Evolutionary conservation across 495 filamentous ascomycete species (phyloP), one percentile per base, ranked within the genome.

Genomic region (Aspergillus campestris): DNA sequence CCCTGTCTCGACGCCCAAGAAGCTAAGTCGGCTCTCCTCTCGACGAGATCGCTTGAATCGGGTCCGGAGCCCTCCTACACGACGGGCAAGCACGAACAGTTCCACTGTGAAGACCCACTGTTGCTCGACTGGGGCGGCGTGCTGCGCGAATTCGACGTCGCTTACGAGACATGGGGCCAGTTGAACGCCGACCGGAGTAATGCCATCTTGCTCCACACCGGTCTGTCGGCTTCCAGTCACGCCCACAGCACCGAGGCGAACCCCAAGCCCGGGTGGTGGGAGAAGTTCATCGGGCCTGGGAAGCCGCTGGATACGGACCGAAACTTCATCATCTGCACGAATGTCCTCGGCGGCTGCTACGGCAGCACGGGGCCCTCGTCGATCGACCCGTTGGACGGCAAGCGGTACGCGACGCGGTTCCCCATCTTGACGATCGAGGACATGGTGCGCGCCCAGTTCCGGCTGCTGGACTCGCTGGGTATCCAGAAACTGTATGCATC

Each of bases 61-160:
- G 92, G 92, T 2, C 92, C 92, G 3, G 92, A 99, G 55, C 92
- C 92, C 1, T 87, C 87, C 6, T 99, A 99, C 64, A 94, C 88
- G 0, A 85, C 84, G 48, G 92, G 92, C 43, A 72, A 78, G 8
- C 91, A 94, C 48, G 74, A 83, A 50, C 77, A 58, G 34, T 95
- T 85, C 64, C 82, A 80, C 50, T 91, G 80, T 42, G 49, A 77
- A 7, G 69, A 86, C 9, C 84, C 92, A 6, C 63, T 96, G 2
- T 72, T 94, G 0, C 78, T 97, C 7, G 94, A 99, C 59, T 96
- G 94, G 82, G 92, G 94, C 42, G 92, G 92, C 14, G 74, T 88
- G 24, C 71, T 99, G 8, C 82, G 82, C 24, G 79, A 89, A 55
- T 97, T 91, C 44, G 78, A 87, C 45, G 75, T 97, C 38, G 92